Conservation (phyloP, 768 basidiomycete genomes). For the Strobilomyces dryophilus region DNA sequence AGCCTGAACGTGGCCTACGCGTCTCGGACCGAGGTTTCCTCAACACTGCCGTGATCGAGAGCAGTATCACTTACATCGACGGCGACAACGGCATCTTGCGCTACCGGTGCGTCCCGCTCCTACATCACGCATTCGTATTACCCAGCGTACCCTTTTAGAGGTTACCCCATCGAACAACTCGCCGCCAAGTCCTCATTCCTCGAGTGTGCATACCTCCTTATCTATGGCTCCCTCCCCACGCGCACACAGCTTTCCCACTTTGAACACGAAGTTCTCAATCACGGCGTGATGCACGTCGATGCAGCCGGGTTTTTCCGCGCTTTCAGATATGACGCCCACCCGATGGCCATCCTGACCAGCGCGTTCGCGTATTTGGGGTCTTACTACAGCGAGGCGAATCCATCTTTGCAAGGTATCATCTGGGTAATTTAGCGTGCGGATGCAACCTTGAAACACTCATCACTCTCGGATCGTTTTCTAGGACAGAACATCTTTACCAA, state of each 20-base stretch:
- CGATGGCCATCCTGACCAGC: slow-evolving; percentile 86
- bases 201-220: slow-evolving; percentile 81
- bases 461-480: slow-evolving; percentile 21
- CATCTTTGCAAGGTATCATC: slow-evolving; percentile 67
- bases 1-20: slow-evolving; percentile 76
- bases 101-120: slow-evolving; percentile 50
- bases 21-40: slow-evolving; percentile 78
- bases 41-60: slow-evolving; percentile 78
- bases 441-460: slow-evolving; percentile 2
- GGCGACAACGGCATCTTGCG: slow-evolving; percentile 82
- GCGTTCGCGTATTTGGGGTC: slow-evolving; percentile 87
- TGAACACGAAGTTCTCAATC: slow-evolving; percentile 73
- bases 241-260: slow-evolving; percentile 57
- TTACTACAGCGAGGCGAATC: slow-evolving; percentile 86
- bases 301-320: slow-evolving; percentile 66
- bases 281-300: slow-evolving; percentile 64
- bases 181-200: slow-evolving; percentile 76
- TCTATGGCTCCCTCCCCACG: slow-evolving; percentile 80
- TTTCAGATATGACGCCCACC: slow-evolving; percentile 88
- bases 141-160: slow-evolving; percentile 40
- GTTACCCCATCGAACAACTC: slow-evolving; percentile 91
- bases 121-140: not conserved
- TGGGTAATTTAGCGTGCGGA: not conserved
- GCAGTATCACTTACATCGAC: slow-evolving; percentile 87
- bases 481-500: slow-evolving; percentile 77